Evolutionary conservation across 2,329 filamentous ascomycete species (phyloP).

Genomic region (Fusarium multiceps): DNA sequence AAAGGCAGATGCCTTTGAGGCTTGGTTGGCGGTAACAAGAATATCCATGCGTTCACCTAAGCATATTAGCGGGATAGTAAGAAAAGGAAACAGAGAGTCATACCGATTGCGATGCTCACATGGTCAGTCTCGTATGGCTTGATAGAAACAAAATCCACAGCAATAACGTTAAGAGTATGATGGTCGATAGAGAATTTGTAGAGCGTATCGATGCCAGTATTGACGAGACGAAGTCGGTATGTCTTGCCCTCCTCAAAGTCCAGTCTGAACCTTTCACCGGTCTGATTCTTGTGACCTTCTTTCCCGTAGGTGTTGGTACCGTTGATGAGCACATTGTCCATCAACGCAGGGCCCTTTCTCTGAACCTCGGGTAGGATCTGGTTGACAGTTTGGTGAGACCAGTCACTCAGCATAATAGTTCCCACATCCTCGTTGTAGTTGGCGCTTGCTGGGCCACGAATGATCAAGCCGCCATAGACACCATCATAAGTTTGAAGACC

Average conservation of each 20-base stretch:
- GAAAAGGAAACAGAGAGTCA: conserved; percentile 21
- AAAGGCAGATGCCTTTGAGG: conserved; percentile 53
- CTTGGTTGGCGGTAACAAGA: conserved; percentile 56
- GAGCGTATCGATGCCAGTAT: conserved; percentile 58
- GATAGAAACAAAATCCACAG: conserved; percentile 68
- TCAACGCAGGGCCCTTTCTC: conserved; percentile 30
- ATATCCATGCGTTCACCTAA: conserved; percentile 62
- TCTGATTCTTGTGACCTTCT: conserved; percentile 32
- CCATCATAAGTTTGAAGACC: conserved; percentile 64
- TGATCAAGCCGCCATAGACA: conserved; percentile 69
- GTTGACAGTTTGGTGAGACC: conserved; percentile 61
- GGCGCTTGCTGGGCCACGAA: conserved; percentile 68
- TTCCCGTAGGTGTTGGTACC: conserved; percentile 53
- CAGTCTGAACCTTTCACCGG: conserved; percentile 52
- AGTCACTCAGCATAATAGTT: conserved; percentile 67
- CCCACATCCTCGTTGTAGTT: conserved; percentile 74
- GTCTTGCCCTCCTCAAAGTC: conserved; percentile 56
- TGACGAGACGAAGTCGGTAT: conserved; percentile 62
- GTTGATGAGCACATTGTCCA: conserved; percentile 61
- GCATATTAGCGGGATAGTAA: background rate
- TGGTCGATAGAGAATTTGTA: conserved; percentile 65
- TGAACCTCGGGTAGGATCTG: conserved; percentile 46
- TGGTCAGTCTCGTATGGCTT: conserved; percentile 63
- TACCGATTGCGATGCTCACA: conserved; percentile 61
- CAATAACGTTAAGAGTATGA: conserved; percentile 68